A percentile compares a stretch with the other conserved stretches of the same genome.
Evolutionary conservation across 1,284 basidiomycete genomes (phyloP).

Genomic region (Apiotrichum sp.): DNA sequence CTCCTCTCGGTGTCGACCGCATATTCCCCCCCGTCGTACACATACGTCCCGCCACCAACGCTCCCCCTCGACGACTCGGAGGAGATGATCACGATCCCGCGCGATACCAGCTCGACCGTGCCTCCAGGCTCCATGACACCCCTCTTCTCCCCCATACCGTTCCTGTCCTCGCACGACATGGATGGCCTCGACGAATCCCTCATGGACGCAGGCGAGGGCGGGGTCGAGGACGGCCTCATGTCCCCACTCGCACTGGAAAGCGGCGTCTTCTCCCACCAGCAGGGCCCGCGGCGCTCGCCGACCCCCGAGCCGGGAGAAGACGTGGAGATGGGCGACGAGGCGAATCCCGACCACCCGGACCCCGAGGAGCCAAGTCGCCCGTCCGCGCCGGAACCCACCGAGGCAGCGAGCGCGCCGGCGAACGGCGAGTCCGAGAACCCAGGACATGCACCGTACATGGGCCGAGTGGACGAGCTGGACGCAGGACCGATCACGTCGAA

Average conservation of each 20-base stretch:
- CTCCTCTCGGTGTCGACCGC: constrained; percentile 74
- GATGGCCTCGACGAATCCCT: constrained; percentile 16
- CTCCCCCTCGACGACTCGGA: background rate
- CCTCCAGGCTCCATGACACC: constrained; percentile 41
- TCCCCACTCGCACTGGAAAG: constrained; percentile 34
- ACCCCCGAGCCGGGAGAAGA: constrained; percentile 41
- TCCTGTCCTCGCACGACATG: constrained; percentile 23
- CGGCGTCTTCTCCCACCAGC: constrained; percentile 2
- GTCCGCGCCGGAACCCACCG: background rate
- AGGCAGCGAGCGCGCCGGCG: background rate
- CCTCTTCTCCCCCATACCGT: constrained; percentile 47
- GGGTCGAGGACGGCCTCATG: constrained; percentile 30
- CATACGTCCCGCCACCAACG: constrained; percentile 18
- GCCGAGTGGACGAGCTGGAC: constrained; percentile 48
- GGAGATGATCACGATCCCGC: constrained; percentile 1
- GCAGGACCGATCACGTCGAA: constrained; percentile 37
- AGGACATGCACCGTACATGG: constrained; percentile 41
- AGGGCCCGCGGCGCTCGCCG: constrained; percentile 19
- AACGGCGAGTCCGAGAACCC: constrained; percentile 16
- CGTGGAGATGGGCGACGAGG: constrained; percentile 6
- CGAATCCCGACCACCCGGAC: background rate
- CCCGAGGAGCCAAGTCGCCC: background rate
- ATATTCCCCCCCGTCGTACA: constrained; percentile 37
- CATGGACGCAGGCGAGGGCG: constrained; percentile 5
- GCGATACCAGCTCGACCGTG: constrained; percentile 29